Percentiles rank a stretch among this genome's conserved stretches.
Conservation (phyloP, 805 yeast genomes). For the Kazachstania bromeliacearum region DNA sequence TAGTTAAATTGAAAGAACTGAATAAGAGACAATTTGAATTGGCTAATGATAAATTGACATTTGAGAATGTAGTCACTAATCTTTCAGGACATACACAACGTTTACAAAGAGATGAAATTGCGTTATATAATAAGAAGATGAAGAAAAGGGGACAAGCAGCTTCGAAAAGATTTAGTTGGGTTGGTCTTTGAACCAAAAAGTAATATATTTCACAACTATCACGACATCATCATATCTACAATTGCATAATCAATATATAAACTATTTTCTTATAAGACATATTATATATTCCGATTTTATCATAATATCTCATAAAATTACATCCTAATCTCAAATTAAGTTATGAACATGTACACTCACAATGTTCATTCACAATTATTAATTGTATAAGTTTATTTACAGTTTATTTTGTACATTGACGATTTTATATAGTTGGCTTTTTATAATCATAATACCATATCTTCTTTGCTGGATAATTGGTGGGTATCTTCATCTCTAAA, state of each 20-base stretch:
- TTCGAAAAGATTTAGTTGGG: conserved; percentile 10
- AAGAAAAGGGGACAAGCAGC: conserved; percentile 6
- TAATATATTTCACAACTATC: too few relatives aligned
- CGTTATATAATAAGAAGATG: conserved; percentile 29
- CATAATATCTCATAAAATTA: too few relatives aligned
- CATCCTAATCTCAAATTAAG: too few relatives aligned
- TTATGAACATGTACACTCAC: too few relatives aligned
- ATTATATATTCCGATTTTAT: too few relatives aligned
- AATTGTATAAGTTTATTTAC: too few relatives aligned
- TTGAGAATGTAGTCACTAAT: conserved; percentile 82
- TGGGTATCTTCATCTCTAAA: conserved; percentile 76
- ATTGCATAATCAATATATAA: too few relatives aligned
- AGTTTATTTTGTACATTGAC: too few relatives aligned
- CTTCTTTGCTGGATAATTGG: conserved; percentile 73
- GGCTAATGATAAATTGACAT: conserved; percentile 59
- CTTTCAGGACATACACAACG: conserved; percentile 86
- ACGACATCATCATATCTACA: too few relatives aligned
- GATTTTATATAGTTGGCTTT: background rate
- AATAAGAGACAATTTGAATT: conserved; percentile 37
- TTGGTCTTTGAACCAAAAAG: background rate
- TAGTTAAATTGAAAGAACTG: conserved; percentile 28
- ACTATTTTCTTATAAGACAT: too few relatives aligned
- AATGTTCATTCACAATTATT: too few relatives aligned
- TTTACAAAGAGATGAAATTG: conserved; percentile 44
- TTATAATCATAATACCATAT: conserved; percentile 8